A percentile compares a stretch with the other conserved stretches of the same genome.
These are phyloP conservation scores for Cryphonectria nitschkei DNA, from an alignment of 2,329 filamentous ascomycete species.

Conservation along the genomic window DNA sequence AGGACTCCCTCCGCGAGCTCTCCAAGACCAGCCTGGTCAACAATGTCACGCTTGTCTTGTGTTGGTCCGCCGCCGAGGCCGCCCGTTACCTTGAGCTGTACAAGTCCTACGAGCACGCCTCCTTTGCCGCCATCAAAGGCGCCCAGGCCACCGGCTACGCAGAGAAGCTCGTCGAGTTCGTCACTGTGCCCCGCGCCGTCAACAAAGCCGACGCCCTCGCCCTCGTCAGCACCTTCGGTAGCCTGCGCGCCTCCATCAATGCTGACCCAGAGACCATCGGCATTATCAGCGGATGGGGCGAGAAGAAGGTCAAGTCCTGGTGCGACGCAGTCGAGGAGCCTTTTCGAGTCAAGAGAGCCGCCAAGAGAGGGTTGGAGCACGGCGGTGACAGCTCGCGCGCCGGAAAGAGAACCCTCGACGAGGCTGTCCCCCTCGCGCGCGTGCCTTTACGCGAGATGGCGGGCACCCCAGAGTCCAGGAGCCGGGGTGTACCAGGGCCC, in stretches of 20 bases:
- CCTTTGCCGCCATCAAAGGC: slow-evolving; percentile 79
- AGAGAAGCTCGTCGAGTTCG: slow-evolving; percentile 87
- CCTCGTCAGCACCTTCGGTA: slow-evolving; percentile 90
- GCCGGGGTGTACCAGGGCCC: slow-evolving; percentile 41
- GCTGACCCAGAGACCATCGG: slow-evolving; percentile 84
- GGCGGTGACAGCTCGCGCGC: slow-evolving; percentile 31
- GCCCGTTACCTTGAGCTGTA: slow-evolving; percentile 93
- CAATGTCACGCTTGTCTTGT: slow-evolving; percentile 87
- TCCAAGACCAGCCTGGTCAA: slow-evolving; percentile 93
- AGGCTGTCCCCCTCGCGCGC: slow-evolving; percentile 30
- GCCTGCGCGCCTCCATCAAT: slow-evolving; percentile 83
- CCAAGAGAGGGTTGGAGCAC: slow-evolving; percentile 47
- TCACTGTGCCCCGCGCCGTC: slow-evolving; percentile 85
- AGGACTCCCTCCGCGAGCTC: slow-evolving; percentile 85
- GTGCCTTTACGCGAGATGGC: slow-evolving; percentile 30
- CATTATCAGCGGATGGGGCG: slow-evolving; percentile 88
- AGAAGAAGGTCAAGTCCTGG: slow-evolving; percentile 92
- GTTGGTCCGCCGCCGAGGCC: slow-evolving; percentile 93
- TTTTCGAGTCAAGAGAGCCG: slow-evolving; percentile 75
- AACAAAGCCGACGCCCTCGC: slow-evolving; percentile 95
- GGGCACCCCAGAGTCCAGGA: slow-evolving; percentile 36
- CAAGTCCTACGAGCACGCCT: slow-evolving; percentile 89
- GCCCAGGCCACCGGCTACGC: slow-evolving; percentile 83
- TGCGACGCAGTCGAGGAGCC: slow-evolving; percentile 79
- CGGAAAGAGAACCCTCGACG: slow-evolving; percentile 35